Base-by-base conservation (phyloP, 345 rosid species). In the Eucalyptus grandis region DNA sequence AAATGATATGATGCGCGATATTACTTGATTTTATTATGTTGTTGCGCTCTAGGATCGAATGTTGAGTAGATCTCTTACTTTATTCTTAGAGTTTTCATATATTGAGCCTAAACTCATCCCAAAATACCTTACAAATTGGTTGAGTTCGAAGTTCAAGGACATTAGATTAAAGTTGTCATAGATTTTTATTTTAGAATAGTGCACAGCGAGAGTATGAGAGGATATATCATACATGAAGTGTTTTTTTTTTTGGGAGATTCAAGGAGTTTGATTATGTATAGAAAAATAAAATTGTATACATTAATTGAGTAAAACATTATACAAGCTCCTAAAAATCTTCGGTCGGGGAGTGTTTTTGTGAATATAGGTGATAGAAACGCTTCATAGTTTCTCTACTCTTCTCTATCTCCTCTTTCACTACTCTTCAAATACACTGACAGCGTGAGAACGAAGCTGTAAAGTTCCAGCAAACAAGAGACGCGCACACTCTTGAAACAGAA, bases 1-100 rank as follows among this genome's bases (percentile, higher is more conserved):
- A 62, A 6, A 62, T 62, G 69, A 62, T 62, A 62, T 14, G 51
- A 0, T 49, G 0, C 0, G 31, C 0, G 14, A 27, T 1, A 62
- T 12, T 62, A 27, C 69, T 60, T 27, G 69, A 0, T 27, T 27
- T 60, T 60, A 60, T 60, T 60, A 60, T 60, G 67, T 2, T 60
- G 6, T 27, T 6, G 31, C 6, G 8, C 67, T 60, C 15, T 27
- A 9, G 67, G n/a, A 0, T 60, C 0, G 31, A 60, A 14, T 60
- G 13, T 27, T 60, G 16, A 60, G 31, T 60, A 60, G 31, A 60
- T 60, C 69, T 60, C 69, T 27, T 27, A 60, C 13, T 60, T 60
- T 27, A 27, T 27, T 13, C 69, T 11, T 60, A 27, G 0, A 60
- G 3, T 13, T 12, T 27, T 60, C 16, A 60, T 13, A 12, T 6